Conservation (phyloP, 371 early-diverging fungal genomes). For the Haplosporangium sp. region DNA sequence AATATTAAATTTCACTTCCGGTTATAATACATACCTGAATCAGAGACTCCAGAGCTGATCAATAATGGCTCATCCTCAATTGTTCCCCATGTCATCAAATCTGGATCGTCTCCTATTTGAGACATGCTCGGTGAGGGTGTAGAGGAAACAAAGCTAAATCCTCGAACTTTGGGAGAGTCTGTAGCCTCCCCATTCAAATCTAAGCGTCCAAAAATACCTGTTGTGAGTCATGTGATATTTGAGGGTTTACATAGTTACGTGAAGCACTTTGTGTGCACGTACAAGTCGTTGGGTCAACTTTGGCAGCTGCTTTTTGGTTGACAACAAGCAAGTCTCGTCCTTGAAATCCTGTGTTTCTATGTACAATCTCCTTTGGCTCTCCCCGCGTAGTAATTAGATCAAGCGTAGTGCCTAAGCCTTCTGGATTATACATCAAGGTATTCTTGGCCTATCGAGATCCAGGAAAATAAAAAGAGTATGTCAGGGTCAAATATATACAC, state of each 20-base stretch:
- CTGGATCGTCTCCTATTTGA: slow-evolving; percentile 63
- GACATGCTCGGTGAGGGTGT: slow-evolving; percentile 77
- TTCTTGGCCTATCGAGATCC: slow-evolving; percentile 44
- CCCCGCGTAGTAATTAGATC: slow-evolving; percentile 18
- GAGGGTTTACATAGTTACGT: neutral
- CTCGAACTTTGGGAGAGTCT: slow-evolving; percentile 64
- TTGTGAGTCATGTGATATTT: neutral
- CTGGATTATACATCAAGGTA: slow-evolving; percentile 55
- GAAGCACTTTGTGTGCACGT: slow-evolving; percentile 2
- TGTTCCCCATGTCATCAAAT: slow-evolving; percentile 87
- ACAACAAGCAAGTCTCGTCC: slow-evolving; percentile 42
- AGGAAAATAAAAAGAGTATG: neutral
- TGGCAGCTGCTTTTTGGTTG: slow-evolving; percentile 45
- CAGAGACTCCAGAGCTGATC: slow-evolving; percentile 60
- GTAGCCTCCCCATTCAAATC: slow-evolving; percentile 52
- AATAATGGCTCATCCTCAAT: slow-evolving; percentile 77
- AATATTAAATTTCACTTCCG: neutral
- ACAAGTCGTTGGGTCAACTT: slow-evolving; percentile 36
- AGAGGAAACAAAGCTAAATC: slow-evolving; percentile 73
- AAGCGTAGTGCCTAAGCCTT: slow-evolving; percentile 42
- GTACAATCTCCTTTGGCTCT: slow-evolving; percentile 48
- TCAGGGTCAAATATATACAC: neutral
- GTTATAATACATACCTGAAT: slow-evolving; percentile 54
- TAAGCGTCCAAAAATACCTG: neutral
- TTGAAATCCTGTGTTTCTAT: slow-evolving; percentile 46